Evolutionary conservation across 2,329 filamentous ascomycete genomes (phyloP), one percentile per base, ranked within the genome.

Genomic region (Cladosporium sp.): DNA sequence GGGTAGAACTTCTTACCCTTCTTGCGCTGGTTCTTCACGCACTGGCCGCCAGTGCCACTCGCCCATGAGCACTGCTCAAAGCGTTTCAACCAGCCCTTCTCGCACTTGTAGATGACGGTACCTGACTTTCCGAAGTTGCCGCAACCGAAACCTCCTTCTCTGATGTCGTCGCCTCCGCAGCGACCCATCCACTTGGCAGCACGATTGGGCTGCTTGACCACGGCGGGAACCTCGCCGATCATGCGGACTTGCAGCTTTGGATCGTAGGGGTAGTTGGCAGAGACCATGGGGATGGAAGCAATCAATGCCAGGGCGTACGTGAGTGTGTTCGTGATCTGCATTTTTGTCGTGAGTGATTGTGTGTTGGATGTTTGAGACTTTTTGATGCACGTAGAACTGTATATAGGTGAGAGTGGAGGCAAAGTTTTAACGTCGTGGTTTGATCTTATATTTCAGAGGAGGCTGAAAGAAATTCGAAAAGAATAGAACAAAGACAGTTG

Each of bases 1-100:
- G 43, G 43, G 25, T 47, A 47, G 16, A 38, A 47, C 35, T 47
- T 47, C 33, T 38, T 38, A 12, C 35, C 22, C 35, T 47, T 47
- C 35, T 15, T 38, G 15, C 33, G 43, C 43, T 47, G 33, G 35
- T 47, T 47, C 22, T 35, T 30, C 3, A 38, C 35, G 22, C 43
- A 47, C 43, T 47, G 43, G 33, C 43, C 43, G n/a, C 43, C 43
- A 9, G 18, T n/a, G 15, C 22, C 43, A 20, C n/a, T 20, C 11
- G n/a, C 43, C 43, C 25, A 27, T 12, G 7, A 16, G 25, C 43
- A 47, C 11, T n/a, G 8, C 43, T 47, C 35, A 19, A 25, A 12
- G 33, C n/a, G 20, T 3, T 30, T n/a, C 43, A 47, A 29, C 25
- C 40, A 32, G 22, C 25, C 40, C 8, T 18, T 18, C 8, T 32